phyloP scores from a whole-genome alignment of 2,329 filamentous ascomycete genomes.

The Alternaria sp. region DNA sequence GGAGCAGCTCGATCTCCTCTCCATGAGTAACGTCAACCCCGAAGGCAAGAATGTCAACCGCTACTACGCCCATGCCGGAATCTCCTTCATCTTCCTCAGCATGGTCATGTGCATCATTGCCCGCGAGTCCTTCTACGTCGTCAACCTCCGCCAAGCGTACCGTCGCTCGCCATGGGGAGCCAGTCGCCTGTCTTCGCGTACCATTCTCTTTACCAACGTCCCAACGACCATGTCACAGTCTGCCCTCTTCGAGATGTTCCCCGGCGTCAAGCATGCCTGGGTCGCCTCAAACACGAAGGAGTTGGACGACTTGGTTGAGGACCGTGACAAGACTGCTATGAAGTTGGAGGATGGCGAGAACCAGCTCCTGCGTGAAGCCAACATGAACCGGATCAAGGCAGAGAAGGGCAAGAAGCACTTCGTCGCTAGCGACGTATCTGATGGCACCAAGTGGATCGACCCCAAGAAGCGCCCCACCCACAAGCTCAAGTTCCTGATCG shows the following conservation, averaged over 20 bases:
- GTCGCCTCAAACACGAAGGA: constrained; percentile 55
- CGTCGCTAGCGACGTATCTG: constrained; percentile 48
- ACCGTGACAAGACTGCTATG: constrained; percentile 51
- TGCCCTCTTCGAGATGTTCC: constrained; percentile 49
- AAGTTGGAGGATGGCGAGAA: constrained; percentile 55
- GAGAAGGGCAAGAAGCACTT: constrained; percentile 58
- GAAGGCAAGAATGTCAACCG: constrained; percentile 42
- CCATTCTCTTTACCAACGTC: constrained; percentile 57
- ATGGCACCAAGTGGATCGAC: constrained; percentile 52
- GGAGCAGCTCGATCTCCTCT: constrained; percentile 47
- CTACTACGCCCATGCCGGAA: constrained; percentile 53
- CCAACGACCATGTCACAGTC: constrained; percentile 51
- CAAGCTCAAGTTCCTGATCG: constrained; percentile 50
- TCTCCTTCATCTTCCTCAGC: constrained; percentile 53
- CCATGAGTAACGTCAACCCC: constrained; percentile 46
- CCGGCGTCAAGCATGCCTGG: constrained; percentile 53
- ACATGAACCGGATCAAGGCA: constrained; percentile 71
- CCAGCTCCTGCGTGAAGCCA: constrained; percentile 58
- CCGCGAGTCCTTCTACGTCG: constrained; percentile 55
- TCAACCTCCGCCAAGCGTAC: constrained; percentile 57
- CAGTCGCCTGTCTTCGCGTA: constrained; percentile 54
- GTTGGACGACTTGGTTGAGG: constrained; percentile 52
- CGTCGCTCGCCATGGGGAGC: constrained; percentile 53
- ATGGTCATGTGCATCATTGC: constrained; percentile 54
- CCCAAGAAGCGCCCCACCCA: constrained; percentile 51